Evolutionary conservation across 352 stramenopile genomes (phyloP).

Genomic region (Phytophthora niederhauseri): DNA sequence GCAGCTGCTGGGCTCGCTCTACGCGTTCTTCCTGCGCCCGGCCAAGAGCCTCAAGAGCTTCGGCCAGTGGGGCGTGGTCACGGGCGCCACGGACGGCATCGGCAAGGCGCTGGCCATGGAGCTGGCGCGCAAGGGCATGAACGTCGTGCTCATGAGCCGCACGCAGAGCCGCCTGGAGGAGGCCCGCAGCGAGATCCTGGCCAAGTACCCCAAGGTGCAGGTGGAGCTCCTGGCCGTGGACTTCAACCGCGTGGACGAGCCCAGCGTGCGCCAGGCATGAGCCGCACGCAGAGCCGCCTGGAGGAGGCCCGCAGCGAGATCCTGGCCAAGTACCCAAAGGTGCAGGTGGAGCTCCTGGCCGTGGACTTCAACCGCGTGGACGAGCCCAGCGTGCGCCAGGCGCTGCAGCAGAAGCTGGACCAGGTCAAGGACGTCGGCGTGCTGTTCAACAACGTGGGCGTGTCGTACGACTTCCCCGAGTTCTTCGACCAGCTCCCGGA

Average conservation of each 20-base stretch:
- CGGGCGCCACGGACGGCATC: constrained; percentile 96
- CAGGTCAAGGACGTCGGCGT: constrained; percentile 95
- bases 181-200: constrained; percentile 93
- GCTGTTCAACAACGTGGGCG: constrained; percentile 99
- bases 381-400: constrained; percentile 60
- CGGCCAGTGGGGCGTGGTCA: constrained; percentile 98
- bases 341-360: constrained; percentile 87
- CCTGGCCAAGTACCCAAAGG: constrained; percentile 89
- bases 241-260: constrained; percentile 93
- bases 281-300: constrained; percentile 96
- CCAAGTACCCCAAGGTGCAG: constrained; percentile 90
- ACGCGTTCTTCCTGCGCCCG: constrained; percentile 93
- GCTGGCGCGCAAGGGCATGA: constrained; percentile 97
- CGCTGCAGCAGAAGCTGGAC: constrained; percentile 55
- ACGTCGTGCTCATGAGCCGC: constrained; percentile 97
- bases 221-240: constrained; percentile 93
- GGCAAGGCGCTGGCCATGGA: constrained; percentile 93
- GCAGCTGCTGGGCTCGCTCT: constrained; percentile 56
- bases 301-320: constrained; percentile 95
- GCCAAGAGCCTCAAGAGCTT: constrained; percentile 94
- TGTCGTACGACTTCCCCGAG: constrained; percentile 98
- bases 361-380: constrained; percentile 96
- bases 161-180: constrained; percentile 97
- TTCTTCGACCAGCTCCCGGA: constrained; percentile 98
- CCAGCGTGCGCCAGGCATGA: constrained; percentile 86